These are phyloP conservation scores for Solanum hybrid DNA, from an alignment of 305 asterid species.

Conservation along the genomic window DNA sequence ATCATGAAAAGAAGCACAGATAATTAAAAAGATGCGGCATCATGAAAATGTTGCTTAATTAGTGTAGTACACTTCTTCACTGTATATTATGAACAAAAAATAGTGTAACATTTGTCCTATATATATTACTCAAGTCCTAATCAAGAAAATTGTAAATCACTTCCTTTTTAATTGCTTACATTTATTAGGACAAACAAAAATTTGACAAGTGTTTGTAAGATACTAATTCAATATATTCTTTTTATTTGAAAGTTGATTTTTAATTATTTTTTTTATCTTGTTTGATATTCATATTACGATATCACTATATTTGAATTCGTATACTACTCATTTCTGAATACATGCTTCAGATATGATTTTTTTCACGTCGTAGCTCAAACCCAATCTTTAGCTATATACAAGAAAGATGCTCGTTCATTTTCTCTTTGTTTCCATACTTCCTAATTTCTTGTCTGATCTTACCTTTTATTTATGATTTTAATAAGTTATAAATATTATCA, in stretches of 20 bases:
- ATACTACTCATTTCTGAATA: too few relatives aligned
- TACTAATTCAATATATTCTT: background rate
- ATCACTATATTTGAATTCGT: rapidly evolving
- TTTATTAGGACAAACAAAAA: background rate
- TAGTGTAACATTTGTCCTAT: background rate
- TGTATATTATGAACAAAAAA: background rate
- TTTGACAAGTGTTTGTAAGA: slow-evolving; percentile 4
- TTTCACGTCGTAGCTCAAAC: background rate
- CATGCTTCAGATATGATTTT: background rate
- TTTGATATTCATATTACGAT: too few relatives aligned
- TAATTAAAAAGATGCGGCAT: background rate
- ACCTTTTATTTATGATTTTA: background rate
- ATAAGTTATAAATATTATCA: background rate
- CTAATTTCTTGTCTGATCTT: background rate
- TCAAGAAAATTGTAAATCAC: background rate
- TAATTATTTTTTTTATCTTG: too few relatives aligned
- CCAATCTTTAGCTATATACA: background rate
- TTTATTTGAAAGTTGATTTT: background rate
- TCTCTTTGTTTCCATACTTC: background rate
- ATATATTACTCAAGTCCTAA: background rate
- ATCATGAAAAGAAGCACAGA: background rate
- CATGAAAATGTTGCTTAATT: background rate
- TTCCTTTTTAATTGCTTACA: background rate
- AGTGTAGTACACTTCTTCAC: background rate
- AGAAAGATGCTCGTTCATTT: background rate